These are phyloP conservation scores for Diaporthe humulicola DNA, from an alignment of 2,329 filamentous ascomycete genomes.

Conservation along the genomic window DNA sequence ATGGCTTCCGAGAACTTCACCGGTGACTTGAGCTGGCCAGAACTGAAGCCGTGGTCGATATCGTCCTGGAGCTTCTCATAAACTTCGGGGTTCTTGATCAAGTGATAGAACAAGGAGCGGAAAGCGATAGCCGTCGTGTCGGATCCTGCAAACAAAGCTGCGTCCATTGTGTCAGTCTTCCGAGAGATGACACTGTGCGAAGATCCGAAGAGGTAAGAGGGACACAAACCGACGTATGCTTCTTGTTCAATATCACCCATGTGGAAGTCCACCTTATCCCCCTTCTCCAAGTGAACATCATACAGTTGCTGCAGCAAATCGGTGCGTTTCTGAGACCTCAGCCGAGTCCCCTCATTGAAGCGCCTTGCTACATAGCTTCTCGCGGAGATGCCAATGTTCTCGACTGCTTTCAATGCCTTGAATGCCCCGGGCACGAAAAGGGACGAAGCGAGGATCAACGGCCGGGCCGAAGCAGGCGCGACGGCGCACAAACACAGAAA, in stretches of 20 bases:
- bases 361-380: slow-evolving; percentile 36
- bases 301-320: slow-evolving; percentile 41
- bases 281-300: slow-evolving; percentile 40
- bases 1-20: slow-evolving; percentile 40
- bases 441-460: slow-evolving; percentile 40
- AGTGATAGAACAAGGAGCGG: slow-evolving; percentile 30
- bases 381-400: slow-evolving; percentile 38
- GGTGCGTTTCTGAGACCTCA: slow-evolving; percentile 33
- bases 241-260: slow-evolving; percentile 42
- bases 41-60: slow-evolving; percentile 36
- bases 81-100: slow-evolving; percentile 39
- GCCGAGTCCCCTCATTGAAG: slow-evolving; percentile 23
- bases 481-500: slow-evolving; percentile 41
- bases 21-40: slow-evolving; percentile 37
- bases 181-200: not conserved
- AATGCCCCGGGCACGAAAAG: slow-evolving; percentile 39
- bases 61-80: slow-evolving; percentile 37
- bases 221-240: slow-evolving; percentile 33
- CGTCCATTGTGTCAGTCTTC: not conserved
- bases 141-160: slow-evolving; percentile 41
- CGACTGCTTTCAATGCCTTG: slow-evolving; percentile 40
- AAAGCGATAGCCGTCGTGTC: slow-evolving; percentile 33
- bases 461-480: slow-evolving; percentile 39
- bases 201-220: not conserved
- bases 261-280: slow-evolving; percentile 39